A percentile compares a stretch with the other conserved stretches of the same genome.
These are phyloP conservation scores for Colletotrichum orchidophilum DNA, from an alignment of 2,329 filamentous ascomycete genomes.

Conservation along the genomic window DNA sequence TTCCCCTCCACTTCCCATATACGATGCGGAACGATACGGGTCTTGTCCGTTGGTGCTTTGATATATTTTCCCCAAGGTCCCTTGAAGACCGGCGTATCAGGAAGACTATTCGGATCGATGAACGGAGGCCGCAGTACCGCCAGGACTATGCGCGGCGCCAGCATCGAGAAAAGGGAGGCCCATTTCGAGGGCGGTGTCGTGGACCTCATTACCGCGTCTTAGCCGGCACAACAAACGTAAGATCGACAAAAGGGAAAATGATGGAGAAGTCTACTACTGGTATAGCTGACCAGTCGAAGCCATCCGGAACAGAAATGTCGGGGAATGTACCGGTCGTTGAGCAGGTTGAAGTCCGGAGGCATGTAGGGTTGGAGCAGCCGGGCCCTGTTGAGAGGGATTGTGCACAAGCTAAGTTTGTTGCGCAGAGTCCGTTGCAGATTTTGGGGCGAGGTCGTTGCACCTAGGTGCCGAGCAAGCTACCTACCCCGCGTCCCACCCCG, in stretches of 20 bases:
- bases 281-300: not conserved
- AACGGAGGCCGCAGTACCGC: constrained; percentile 22
- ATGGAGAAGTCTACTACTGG: not conserved
- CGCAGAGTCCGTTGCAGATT: constrained; percentile 17
- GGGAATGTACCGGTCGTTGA: not conserved
- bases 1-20: constrained; percentile 47
- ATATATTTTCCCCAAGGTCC: constrained; percentile 51
- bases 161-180: not conserved
- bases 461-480: constrained; percentile 19
- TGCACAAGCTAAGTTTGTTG: constrained; percentile 13
- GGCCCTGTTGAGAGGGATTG: constrained; percentile 8
- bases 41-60: constrained; percentile 46
- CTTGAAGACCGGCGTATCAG: constrained; percentile 45
- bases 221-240: not conserved
- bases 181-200: constrained; percentile 3
- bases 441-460: constrained; percentile 9
- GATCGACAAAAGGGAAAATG: not conserved
- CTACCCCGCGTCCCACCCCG: constrained; percentile 30
- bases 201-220: constrained; percentile 12
- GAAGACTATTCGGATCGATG: constrained; percentile 40
- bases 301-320: constrained; percentile 4
- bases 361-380: not conserved
- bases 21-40: constrained; percentile 43
- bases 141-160: constrained; percentile 1
- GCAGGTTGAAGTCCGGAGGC: not conserved